Evolutionary conservation across 2,329 filamentous ascomycete species (phyloP).

Genomic region (Diaporthe sp.): DNA sequence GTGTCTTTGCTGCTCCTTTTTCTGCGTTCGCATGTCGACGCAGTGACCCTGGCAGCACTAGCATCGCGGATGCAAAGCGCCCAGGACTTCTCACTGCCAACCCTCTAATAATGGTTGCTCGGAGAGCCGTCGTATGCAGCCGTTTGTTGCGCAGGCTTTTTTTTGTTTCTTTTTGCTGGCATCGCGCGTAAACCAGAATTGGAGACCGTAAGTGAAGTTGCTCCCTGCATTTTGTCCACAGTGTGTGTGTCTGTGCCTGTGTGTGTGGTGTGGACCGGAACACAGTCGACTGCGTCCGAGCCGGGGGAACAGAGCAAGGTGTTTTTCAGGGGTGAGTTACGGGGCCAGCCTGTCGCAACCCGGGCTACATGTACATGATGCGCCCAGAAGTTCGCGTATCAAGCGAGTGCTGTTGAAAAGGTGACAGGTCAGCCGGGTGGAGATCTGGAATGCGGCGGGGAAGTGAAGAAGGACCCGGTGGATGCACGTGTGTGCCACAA

Average conservation of each 20-base stretch:
- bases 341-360: conserved; percentile 13
- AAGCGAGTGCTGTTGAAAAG: conserved; percentile 21
- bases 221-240: conserved; percentile 19
- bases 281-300: conserved; percentile 25
- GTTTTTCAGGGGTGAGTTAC: conserved; percentile 25
- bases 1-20: conserved; percentile 27
- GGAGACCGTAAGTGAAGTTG: not conserved
- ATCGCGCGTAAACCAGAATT: not conserved
- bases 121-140: conserved; percentile 5
- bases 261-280: conserved; percentile 23
- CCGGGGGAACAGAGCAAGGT: conserved; percentile 5
- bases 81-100: not conserved
- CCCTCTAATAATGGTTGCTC: not conserved
- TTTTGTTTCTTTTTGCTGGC: not conserved
- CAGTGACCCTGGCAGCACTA: conserved; percentile 29
- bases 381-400: conserved; percentile 19
- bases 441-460: conserved; percentile 40
- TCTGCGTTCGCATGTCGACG: conserved; percentile 32
- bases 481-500: conserved; percentile 33
- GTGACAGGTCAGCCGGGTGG: conserved; percentile 40
- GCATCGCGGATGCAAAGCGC: conserved; percentile 13
- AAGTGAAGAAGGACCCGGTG: conserved; percentile 25
- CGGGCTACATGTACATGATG: conserved; percentile 25
- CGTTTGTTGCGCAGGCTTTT: not conserved
- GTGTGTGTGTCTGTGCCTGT: not conserved